Base-by-base conservation (phyloP, 2,329 filamentous ascomycete genomes). In the Paraphoma sp. region DNA sequence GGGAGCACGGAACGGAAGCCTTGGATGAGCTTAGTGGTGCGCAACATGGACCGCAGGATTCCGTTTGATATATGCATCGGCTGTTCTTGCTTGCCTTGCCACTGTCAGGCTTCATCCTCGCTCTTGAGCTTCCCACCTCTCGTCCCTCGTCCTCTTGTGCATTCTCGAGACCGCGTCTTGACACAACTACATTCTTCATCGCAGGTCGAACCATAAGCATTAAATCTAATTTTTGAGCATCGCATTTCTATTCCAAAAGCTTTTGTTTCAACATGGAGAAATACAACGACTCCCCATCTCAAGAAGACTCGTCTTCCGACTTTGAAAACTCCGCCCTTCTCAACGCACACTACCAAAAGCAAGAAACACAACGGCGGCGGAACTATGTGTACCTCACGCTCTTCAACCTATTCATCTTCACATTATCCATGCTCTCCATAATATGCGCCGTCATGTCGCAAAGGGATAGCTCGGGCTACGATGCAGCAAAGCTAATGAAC, bases 381-480 rank as follows among this genome's bases (percentile, higher is more conserved):
- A 65, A 61, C 50, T 68, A 68, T 45, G 55, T 68, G 36, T 73
- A 68, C 47, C 63, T 75, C 9, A 73, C 71, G 1, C 61, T 73
- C 8, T 64, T 70, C 53, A 75, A 75, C 48, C 65, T 75, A 28
- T 74, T 75, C 52, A 46, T 75, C 28, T 74, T 74, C 55, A 70
- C 64, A 45, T 48, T 74, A 9, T 74, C 71, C 1, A 66, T 68
- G 50, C 55, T 75, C 8, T 70, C 69, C 6, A 51, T 75, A 3
- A 58, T 72, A 33, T 73, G 70, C 57, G 62, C 71, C 11, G 64
- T 74, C 11, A 70, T 72, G 62, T 67, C 69, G 23, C 72, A 75
- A 57, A 64, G 61, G 17, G 62, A 68, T 18, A 62, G 53, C 17
- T 68, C 68, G 11, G 55, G 57, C 1, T 62, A 72, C 40, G 59